Percentiles rank a stretch among this genome's conserved stretches.
phyloP scores from a whole-genome alignment of 176 grass and related monocot species.

The Zea luxurians region DNA sequence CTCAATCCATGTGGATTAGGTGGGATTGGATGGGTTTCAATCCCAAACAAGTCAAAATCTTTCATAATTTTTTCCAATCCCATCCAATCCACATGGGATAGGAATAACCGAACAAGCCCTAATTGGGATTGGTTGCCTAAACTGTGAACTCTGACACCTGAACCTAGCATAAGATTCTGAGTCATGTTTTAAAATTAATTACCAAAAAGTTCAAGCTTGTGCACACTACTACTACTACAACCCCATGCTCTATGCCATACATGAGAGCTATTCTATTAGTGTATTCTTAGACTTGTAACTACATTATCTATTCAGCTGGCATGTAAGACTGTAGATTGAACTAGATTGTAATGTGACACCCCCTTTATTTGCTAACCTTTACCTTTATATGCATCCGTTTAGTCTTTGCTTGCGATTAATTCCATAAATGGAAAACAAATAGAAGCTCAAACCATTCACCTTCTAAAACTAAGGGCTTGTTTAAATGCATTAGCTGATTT shows the following conservation, averaged over 20 bases:
- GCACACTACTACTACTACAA: background rate
- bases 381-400: constrained; percentile 18
- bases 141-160: background rate
- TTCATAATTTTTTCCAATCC: no score
- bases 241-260: background rate
- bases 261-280: background rate
- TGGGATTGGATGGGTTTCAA: no score
- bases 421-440: background rate
- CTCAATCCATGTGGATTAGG: no score
- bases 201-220: constrained; percentile 1
- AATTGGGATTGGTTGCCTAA: constrained; percentile 2
- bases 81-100: no score
- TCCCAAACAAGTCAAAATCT: no score
- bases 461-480: background rate
- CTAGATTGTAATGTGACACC: constrained; percentile 4
- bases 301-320: background rate
- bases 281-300: constrained; percentile 1
- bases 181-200: background rate
- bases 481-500: no score
- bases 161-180: constrained; percentile 7
- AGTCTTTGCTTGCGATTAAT: background rate
- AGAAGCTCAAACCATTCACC: constrained; percentile 1
- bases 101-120: no score
- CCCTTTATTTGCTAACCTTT: background rate
- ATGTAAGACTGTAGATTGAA: constrained; percentile 7